A percentile compares a stretch with the other conserved stretches of the same genome.
These are phyloP conservation scores for Calonectria hongkongensis DNA, from an alignment of 2,329 filamentous ascomycete genomes.

Conservation along the genomic window DNA sequence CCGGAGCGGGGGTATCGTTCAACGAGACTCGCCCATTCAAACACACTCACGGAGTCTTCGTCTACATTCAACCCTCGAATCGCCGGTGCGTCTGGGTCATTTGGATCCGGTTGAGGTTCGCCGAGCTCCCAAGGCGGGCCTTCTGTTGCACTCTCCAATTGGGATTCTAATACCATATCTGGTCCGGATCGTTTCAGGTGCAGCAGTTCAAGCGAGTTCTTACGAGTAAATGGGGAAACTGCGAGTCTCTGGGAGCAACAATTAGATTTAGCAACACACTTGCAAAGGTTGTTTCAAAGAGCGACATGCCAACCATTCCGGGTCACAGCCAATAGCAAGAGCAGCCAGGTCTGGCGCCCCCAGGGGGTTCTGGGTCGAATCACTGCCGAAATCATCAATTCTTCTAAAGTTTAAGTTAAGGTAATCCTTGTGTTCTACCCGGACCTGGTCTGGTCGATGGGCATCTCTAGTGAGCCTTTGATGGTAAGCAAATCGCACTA, in stretches of 20 bases:
- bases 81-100: background rate
- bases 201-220: constrained; percentile 6
- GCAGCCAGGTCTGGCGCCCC: background rate
- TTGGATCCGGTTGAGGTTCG: background rate
- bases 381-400: constrained; percentile 6
- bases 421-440: background rate
- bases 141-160: background rate
- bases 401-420: background rate
- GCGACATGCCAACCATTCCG: constrained; percentile 9
- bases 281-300: background rate
- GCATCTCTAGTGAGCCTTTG: background rate
- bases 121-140: background rate
- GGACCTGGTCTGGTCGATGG: background rate
- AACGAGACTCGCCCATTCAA: background rate
- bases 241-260: background rate
- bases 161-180: background rate
- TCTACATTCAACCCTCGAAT: background rate
- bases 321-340: background rate
- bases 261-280: background rate
- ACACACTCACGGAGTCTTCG: background rate
- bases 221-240: constrained; percentile 4
- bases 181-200: constrained; percentile 5
- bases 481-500: background rate
- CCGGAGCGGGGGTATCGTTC: background rate
- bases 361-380: background rate